Evolutionary conservation across 106 monocot genomes (phyloP), one percentile per base, ranked within the genome.

Genomic region (Triglochin maritima): DNA sequence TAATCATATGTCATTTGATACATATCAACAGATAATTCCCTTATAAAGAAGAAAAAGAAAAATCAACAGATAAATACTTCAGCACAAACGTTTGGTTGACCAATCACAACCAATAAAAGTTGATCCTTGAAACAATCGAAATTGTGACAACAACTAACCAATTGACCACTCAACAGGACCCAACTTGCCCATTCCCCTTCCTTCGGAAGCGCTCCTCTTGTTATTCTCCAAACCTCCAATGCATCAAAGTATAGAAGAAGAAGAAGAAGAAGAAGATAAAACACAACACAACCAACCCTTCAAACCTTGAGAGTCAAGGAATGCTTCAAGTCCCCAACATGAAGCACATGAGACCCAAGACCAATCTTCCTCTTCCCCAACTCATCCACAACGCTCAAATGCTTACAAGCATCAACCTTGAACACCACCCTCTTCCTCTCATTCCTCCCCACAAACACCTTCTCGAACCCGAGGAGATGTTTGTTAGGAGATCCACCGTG

Each of bases 391-490:
- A 98, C 70, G 53, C 86, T 86, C 79, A 98, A 69, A 59, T 92
- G 88, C 84, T 72, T 91, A 79, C 91, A 98, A 3, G 82, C 86
- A 52, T 92, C 91, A 9, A 98, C 88, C 51, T 59, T 78, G 73
- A 98, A 98, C 74, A n/a, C 81, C 53, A 98, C 88, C 7, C 50
- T 58, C 50, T 66, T 73, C 46, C 42, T 56, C 51, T 74, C 82
- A 3, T 67, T 52, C 11, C 83, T 62, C 47, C 57, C 69, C 70
- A 88, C 57, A 14, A 7, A 53, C 62, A 98, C 80, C 86, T 82
- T 98, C 80, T 92, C 82, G 64, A 92, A 98, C 44, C 80, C 88
- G 0, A 98, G 29, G 78, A 98, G 58, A 17, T 98, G 96, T 80
- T 84, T 98, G 72, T 42, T 63, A 11, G 96, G 96, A 29, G 29